Percentiles rank a stretch among this genome's conserved stretches.
These are phyloP conservation scores for Knufia petricola DNA, from an alignment of 2,329 filamentous ascomycete genomes.

Conservation along the genomic window DNA sequence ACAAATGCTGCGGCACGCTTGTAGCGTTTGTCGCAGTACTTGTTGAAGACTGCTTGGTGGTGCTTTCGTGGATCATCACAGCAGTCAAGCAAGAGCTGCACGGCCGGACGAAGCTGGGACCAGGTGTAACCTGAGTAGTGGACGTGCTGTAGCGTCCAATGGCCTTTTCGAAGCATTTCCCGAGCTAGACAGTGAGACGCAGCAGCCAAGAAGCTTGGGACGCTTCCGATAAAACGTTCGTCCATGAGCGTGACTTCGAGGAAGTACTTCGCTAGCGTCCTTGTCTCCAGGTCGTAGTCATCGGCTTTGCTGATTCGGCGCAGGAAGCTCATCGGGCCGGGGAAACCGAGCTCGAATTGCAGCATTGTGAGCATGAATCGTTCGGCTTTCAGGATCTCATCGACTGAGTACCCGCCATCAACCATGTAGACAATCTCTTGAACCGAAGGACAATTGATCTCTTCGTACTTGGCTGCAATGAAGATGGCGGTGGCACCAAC, in stretches of 20 bases:
- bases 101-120: slow-evolving; percentile 66
- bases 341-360: slow-evolving; percentile 90
- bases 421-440: slow-evolving; percentile 98
- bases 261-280: slow-evolving; percentile 95
- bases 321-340: slow-evolving; percentile 98
- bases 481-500: slow-evolving; percentile 94
- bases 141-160: slow-evolving; percentile 77
- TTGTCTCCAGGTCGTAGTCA: slow-evolving; percentile 90
- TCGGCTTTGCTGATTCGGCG: slow-evolving; percentile 96
- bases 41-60: slow-evolving; percentile 79
- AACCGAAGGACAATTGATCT: slow-evolving; percentile 94
- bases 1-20: slow-evolving; percentile 77
- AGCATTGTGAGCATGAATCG: slow-evolving; percentile 97
- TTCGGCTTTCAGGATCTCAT: slow-evolving; percentile 94
- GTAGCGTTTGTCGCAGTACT: slow-evolving; percentile 81
- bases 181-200: slow-evolving; percentile 87
- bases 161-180: slow-evolving; percentile 78
- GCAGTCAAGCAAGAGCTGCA: slow-evolving; percentile 75
- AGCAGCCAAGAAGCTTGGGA: slow-evolving; percentile 82
- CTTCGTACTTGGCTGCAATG: slow-evolving; percentile 94
- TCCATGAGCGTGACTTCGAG: slow-evolving; percentile 96
- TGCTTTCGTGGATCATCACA: slow-evolving; percentile 72
- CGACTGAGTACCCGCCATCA: slow-evolving; percentile 74
- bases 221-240: slow-evolving; percentile 85
- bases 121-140: slow-evolving; percentile 93